Conservation (phyloP, 345 rosid genomes). For the Eucalyptus viminalis region DNA sequence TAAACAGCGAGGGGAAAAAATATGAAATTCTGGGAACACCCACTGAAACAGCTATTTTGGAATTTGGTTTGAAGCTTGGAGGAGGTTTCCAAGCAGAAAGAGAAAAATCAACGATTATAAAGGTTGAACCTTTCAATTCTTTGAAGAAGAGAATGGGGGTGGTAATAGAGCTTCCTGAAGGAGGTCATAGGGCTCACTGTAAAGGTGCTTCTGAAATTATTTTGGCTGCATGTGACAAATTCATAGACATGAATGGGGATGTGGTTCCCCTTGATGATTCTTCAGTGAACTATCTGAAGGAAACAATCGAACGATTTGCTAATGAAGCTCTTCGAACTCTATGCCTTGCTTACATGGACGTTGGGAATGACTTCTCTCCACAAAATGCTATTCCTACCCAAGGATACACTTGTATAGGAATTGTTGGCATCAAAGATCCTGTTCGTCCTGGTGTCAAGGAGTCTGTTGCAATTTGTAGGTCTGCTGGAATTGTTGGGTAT, state of each 20-base stretch:
- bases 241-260: conserved; percentile 52
- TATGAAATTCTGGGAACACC: conserved; percentile 89
- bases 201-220: conserved; percentile 94
- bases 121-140: conserved; percentile 92
- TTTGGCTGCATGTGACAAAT: conserved; percentile 65
- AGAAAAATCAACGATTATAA: conserved; percentile 38
- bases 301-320: conserved; percentile 65
- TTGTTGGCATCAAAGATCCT: conserved; percentile 88
- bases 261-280: conserved; percentile 60
- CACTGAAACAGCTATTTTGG: conserved; percentile 88
- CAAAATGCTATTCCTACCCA: conserved; percentile 37
- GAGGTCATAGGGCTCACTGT: conserved; percentile 49
- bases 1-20: conserved; percentile 32
- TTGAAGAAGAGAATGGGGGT: conserved; percentile 80
- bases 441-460: conserved; percentile 74
- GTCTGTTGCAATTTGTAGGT: conserved; percentile 72
- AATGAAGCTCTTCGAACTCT: conserved; percentile 91
- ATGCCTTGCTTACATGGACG: conserved; percentile 74
- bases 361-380: conserved; percentile 42
- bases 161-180: conserved; percentile 60
- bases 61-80: conserved; percentile 72
- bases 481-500: conserved; percentile 56
- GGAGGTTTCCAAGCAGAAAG: conserved; percentile 57
- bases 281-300: conserved; percentile 23
- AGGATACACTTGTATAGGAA: conserved; percentile 58